Evolutionary conservation across 768 basidiomycete species (phyloP).

Genomic region (Pholiota conissans): DNA sequence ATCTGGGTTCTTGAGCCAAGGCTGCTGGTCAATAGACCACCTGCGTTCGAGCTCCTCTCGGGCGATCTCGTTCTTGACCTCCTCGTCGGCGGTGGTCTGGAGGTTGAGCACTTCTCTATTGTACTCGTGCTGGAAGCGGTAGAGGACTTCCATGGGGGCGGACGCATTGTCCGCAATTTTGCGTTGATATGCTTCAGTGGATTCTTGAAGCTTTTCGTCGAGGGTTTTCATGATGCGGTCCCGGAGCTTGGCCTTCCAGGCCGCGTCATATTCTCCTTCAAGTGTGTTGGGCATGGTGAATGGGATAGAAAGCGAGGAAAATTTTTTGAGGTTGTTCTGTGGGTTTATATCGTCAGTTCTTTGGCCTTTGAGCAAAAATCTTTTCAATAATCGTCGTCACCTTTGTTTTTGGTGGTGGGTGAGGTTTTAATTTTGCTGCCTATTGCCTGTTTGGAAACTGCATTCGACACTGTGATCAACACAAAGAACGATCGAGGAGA

Average conservation of each 20-base stretch:
- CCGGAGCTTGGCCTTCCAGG: conserved; percentile 23
- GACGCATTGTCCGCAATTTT: conserved; percentile 14
- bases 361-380: too few species aligned
- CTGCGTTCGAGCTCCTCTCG: conserved; percentile 20
- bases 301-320: conserved; percentile 1
- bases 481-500: neutral
- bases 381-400: neutral
- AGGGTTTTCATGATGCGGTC: conserved; percentile 25
- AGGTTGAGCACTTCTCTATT: conserved; percentile 19
- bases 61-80: conserved; percentile 21
- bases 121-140: conserved; percentile 22
- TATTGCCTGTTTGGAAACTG: conserved; percentile 9
- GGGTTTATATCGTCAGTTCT: neutral
- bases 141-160: conserved; percentile 14
- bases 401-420: neutral
- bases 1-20: neutral
- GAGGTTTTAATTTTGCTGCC: neutral
- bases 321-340: neutral
- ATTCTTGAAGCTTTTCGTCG: conserved; percentile 21
- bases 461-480: neutral
- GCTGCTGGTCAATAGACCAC: conserved; percentile 6
- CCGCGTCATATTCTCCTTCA: conserved; percentile 2
- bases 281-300: conserved; percentile 9
- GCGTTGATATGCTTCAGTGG: conserved; percentile 19
- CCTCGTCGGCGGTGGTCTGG: conserved; percentile 21